Evolutionary conservation across 2,329 filamentous ascomycete species (phyloP), one percentile per base, ranked within the genome.

Genomic region (Fusarium sp.): DNA sequence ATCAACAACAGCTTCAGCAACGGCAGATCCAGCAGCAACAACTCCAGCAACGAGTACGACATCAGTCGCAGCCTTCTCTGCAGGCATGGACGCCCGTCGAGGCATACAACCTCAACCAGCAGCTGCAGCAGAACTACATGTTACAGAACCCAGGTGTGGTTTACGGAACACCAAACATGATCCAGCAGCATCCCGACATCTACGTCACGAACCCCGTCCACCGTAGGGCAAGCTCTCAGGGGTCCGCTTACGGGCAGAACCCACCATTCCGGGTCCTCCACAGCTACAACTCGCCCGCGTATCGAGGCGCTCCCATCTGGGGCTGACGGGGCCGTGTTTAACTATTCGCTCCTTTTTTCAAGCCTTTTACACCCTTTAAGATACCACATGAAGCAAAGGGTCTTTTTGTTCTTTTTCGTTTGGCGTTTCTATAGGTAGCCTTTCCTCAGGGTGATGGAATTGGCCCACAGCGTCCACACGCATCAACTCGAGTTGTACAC

Each of bases 221-320:
- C 57, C 47, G 69, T 56, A 68, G 70, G 38, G 58, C 67, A 20
- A 56, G 33, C 52, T 75, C 72, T 6, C 72, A 77, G 43, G 69
- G 78, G 12, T 62, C 69, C 4, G 52, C 66, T 38, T 58, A 72
- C 15, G 61, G 63, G 14, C 75, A 74, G 57, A 73, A 80, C 33
- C 79, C 80, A 14, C 87, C 86, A 10, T 90, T 87, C 69, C 86
- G 88, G 1, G 83, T 90, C 12, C 81, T 90, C 10, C 89, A 90
- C 80, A 90, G 88, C 79, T 90, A 90, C 74, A 89, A 90, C 76
- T 89, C 88, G 5, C 88, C 88, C 6, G 87, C 88, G 7, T 90
- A 90, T 74, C 84, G 84, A 32, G 84, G 87, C 38, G 85, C 83
- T 4, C 88, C 88, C 0, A 89, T 90, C n/a, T 90, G 88, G 87